A percentile compares a stretch with the other conserved stretches of the same genome.
These are phyloP conservation scores for Candida boleticola DNA, from an alignment of 805 yeast species.

Conservation along the genomic window DNA sequence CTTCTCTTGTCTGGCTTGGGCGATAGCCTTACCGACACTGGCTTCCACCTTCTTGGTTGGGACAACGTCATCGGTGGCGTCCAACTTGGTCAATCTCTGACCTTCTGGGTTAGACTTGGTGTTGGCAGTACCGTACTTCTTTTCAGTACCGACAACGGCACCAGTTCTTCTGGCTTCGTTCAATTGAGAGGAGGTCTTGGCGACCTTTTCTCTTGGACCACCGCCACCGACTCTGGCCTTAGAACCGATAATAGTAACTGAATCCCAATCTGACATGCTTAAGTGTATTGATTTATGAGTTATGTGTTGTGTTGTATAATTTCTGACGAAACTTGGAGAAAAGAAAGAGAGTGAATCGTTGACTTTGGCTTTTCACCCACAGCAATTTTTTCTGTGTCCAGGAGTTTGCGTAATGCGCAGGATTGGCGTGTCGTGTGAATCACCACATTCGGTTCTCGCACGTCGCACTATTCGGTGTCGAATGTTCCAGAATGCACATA, in stretches of 20 bases:
- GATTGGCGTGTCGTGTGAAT: constrained; percentile 1
- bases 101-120: constrained; percentile 77
- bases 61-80: constrained; percentile 89
- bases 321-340: neutral
- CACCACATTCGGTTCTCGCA: neutral
- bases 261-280: constrained; percentile 80
- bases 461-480: neutral
- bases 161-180: constrained; percentile 96
- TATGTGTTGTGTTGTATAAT: neutral
- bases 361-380: neutral
- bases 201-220: constrained; percentile 84
- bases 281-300: too few species aligned
- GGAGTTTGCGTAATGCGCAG: too few species aligned
- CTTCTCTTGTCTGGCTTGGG: constrained; percentile 83
- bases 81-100: constrained; percentile 90
- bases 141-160: constrained; percentile 83
- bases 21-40: constrained; percentile 83
- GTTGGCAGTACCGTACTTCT: constrained; percentile 75
- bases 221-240: constrained; percentile 85
- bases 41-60: constrained; percentile 86
- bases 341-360: neutral
- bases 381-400: neutral
- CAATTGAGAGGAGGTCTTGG: constrained; percentile 71
- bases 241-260: constrained; percentile 83
- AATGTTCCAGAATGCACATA: constrained; percentile 3